These are phyloP conservation scores for Phytophthora pisi DNA, from an alignment of 352 stramenopile genomes.

Conservation along the genomic window DNA sequence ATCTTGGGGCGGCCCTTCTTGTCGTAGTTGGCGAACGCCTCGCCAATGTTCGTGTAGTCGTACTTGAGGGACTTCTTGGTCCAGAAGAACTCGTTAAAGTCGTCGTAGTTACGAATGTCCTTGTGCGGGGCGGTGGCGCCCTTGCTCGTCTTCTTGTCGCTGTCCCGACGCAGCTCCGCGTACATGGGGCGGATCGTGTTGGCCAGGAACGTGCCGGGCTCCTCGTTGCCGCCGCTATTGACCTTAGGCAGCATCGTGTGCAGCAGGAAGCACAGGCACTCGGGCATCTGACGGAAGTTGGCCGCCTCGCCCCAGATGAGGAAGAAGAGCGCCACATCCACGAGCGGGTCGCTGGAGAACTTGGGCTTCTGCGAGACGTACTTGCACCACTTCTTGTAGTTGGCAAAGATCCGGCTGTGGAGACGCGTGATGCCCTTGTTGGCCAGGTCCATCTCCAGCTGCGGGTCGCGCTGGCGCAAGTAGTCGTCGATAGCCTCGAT, in stretches of 20 bases:
- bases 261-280: conserved; percentile 80
- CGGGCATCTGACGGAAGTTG: conserved; percentile 84
- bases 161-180: conserved; percentile 66
- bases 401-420: conserved; percentile 72
- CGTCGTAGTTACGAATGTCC: conserved; percentile 88
- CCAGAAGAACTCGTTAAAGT: conserved; percentile 92
- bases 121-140: conserved; percentile 65
- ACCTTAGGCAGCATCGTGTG: conserved; percentile 77
- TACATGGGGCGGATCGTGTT: conserved; percentile 84
- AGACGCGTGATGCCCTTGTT: conserved; percentile 70
- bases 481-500: conserved; percentile 44
- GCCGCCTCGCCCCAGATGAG: conserved; percentile 85
- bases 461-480: conserved; percentile 59
- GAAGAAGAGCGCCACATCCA: conserved; percentile 83
- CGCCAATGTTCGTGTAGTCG: conserved; percentile 64
- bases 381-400: conserved; percentile 91
- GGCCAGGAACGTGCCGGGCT: conserved; percentile 67
- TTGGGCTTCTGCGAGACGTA: conserved; percentile 78
- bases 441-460: conserved; percentile 73
- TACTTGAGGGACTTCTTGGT: conserved; percentile 84
- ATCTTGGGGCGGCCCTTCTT: conserved; percentile 83
- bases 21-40: conserved; percentile 71
- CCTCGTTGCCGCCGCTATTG: conserved; percentile 50
- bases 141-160: conserved; percentile 87
- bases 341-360: conserved; percentile 75